Base-by-base conservation (phyloP, 2,329 filamentous ascomycete genomes). In the Calcarisporium arbuscula region DNA sequence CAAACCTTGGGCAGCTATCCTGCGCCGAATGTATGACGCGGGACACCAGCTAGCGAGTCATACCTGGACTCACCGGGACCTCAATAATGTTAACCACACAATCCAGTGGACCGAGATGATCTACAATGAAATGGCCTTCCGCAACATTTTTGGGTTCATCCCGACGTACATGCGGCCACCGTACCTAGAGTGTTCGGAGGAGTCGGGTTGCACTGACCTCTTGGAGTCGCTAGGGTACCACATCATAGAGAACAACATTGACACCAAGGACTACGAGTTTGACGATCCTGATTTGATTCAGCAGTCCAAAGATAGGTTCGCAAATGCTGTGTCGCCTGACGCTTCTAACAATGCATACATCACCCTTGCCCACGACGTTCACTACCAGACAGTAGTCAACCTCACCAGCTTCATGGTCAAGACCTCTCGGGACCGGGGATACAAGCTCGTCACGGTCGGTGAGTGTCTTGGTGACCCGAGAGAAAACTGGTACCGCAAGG, bases 221-320 rank as follows among this genome's bases (percentile, higher is more conserved):
- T 45, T 67, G 45, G 49, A 43, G 4, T 44, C 44, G 17, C 50
- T 76, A 19, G 70, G 68, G 26, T 79, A 78, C 53, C 72, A 77
- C 47, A 53, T 76, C 42, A 61, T 70, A 39, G 72, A 70, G 47
- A 72, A 70, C 44, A 69, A 77, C 47, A 53, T 79, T 10, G 75
- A 80, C 49, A 80, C 76, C 12, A 70, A 77, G 42, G 76, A 80
- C 53, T 79, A 74, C 48, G 59, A 72, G 46, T 67, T 75, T 44
- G 61, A 67, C 37, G 57, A 57, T 8, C 62, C 71, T 3, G 54
- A 65, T 27, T 62, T 65, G 41, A 75, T 77, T 43, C 57, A 64
- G 39, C 50, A 58, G 19, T 66, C 64, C 35, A 64, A 73, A 42
- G 47, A 56, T 9, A 50, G 49, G 7, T 64, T 56, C 38, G 50